Base-by-base conservation (phyloP, 495 filamentous ascomycete species). In the Neurospora sp. region DNA sequence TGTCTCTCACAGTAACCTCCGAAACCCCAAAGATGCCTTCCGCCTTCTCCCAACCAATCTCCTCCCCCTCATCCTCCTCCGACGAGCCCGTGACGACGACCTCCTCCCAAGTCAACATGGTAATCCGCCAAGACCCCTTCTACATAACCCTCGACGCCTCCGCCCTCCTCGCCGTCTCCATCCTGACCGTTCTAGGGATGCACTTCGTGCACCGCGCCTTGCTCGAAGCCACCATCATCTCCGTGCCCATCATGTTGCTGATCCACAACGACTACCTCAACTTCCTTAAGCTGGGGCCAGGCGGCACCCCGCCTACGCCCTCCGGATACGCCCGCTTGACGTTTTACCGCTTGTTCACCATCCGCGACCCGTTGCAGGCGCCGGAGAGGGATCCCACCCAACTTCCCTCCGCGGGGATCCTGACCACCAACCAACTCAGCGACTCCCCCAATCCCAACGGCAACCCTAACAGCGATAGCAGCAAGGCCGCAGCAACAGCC, bases 221-320 rank as follows among this genome's bases (percentile, higher is more conserved):
- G 15, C 81, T 86, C n/a, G 84, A 84, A 70, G 72, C 86, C 34
- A 75, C 88, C 69, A 82, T 90, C 66, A 79, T 85, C 43, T 71
- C 85, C 17, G 74, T 88, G 36, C 87, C 88, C 71, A 74, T 87
- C 73, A 76, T 85, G 59, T 87, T 89, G 69, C 84, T 88, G 71
- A 84, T 92, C 73, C 88, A 89, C 77, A 90, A 89, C 79, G 93
- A 95, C 85, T 96, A 94, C 83, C 82, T 85, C 48, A 89, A 89
- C 76, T 96, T 93, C 82, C 80, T 94, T 73, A 86, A 88, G 39
- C 89, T 96, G 21, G 93, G 93, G 0, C 92, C 93, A 13, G 93
- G 93, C 28, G 93, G 93, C 66, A 94, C 92, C 0, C 93, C 93
- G 0, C 88, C 88, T 3, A 94, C 92, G 5, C 87, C 92, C 73